phyloP scores from a whole-genome alignment of 179 eudicot genomes.

The Beta macrorhiza region DNA sequence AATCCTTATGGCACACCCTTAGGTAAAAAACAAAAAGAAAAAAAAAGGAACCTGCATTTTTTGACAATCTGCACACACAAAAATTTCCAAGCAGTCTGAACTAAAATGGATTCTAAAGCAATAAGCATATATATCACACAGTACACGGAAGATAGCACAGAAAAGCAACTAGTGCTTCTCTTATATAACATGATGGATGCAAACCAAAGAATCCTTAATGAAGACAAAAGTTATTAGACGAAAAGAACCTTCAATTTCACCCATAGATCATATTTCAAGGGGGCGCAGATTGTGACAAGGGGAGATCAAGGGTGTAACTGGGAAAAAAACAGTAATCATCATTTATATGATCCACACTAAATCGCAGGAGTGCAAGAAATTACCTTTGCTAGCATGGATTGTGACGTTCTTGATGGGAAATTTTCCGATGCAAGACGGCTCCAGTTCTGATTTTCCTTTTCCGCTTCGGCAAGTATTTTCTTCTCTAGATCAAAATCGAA shows the following conservation, averaged over 20 bases:
- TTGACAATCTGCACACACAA: neutral
- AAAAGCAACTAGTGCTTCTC: neutral
- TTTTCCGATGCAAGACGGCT: constrained; percentile 71
- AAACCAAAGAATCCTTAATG: neutral
- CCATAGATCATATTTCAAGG: neutral
- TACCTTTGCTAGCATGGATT: constrained; percentile 44
- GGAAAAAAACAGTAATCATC: neutral
- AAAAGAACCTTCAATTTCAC: neutral
- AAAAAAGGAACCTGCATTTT: too few relatives aligned
- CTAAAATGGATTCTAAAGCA: neutral
- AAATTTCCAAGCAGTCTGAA: neutral
- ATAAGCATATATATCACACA: neutral
- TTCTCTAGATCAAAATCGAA: constrained; percentile 85
- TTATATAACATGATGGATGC: neutral
- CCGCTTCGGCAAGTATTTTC: constrained; percentile 81
- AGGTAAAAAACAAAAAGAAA: too few relatives aligned
- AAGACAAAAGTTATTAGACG: neutral
- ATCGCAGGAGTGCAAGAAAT: neutral
- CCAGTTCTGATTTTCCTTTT: constrained; percentile 81
- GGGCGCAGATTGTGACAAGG: neutral
- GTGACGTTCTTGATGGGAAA: constrained; percentile 57
- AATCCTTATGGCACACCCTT: neutral
- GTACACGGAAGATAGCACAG: neutral
- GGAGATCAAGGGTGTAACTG: neutral
- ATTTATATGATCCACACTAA: neutral